Evolutionary conservation across 2,329 filamentous ascomycete species (phyloP), one percentile per base, ranked within the genome.

Genomic region (Dryadomyces quercivorus): DNA sequence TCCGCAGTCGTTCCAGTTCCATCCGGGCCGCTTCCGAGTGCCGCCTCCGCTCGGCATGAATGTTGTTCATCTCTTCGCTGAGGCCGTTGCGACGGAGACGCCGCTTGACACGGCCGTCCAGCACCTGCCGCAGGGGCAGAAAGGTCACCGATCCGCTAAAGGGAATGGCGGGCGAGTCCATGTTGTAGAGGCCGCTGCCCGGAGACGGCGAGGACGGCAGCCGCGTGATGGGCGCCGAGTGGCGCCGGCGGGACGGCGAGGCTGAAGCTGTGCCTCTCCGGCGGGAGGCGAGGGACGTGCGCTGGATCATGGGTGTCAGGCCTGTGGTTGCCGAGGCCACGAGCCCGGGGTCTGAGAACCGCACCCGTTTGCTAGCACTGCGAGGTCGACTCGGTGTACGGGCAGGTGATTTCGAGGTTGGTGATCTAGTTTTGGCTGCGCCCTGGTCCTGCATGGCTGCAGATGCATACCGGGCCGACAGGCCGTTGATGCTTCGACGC

Each of bases 271-370:
- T 31, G 26, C 26, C 26, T 31, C 26, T 31, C 26, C 26, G 26
- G 26, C 26, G 26, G 26, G 26, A 31, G 26, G 26, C 61, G 1
- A 82, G 69, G 1, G 71, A 72, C 0, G 80, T 72, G 20, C 78
- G 74, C 42, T 70, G 70, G 46, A 84, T 67, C 67, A 81, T 76
- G 1, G 81, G 80, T 1, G 81, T 83, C 31, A 84, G 65, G 2
- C 80, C 80, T 1, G 75, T 80, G 2, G 73, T 26, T 22, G 21
- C 13, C 20, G 21, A 16, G 36, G 36, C 36, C 36, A 40, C 15
- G 36, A 16, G 44, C 0, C 76, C 78, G 9, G 78, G 77, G 44
- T 82, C 78, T 0, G 80, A 83, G 65, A 82, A 81, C 42, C 80
- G 76, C 21, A 82, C 78, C 55, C 70, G 70, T 59, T 76, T 77